Evolutionary conservation across 2,329 filamentous ascomycete species (phyloP), one percentile per base, ranked within the genome.

Genomic region (Pseudophaeomoniella oleicola): DNA sequence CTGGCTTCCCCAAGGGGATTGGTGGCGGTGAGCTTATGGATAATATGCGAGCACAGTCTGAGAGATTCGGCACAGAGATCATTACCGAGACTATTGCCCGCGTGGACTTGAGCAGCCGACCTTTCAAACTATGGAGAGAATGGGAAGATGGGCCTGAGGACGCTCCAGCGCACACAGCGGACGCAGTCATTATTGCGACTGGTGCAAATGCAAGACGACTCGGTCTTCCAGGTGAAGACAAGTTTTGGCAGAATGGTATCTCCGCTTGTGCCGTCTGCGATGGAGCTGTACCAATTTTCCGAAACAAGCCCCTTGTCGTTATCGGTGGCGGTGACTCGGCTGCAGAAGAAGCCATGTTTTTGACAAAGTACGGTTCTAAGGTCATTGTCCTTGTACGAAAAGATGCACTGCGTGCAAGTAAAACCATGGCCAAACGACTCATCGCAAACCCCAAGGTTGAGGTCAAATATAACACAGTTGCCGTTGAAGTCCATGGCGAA

Each of bases 231-330:
- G 92, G 90, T 37, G 90, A 98, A 67, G 82, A 93, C 38, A 82
- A 78, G 58, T 98, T 86, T 73, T 98, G 92, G 92, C 87, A 94
- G 58, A 90, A 82, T 58, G 90, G 90, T 48, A 85, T 98, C 55
- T 90, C 81, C 36, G 90, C 90, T 35, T 98, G 90, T 62, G 90
- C 90, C 19, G 90, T 98, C 34, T 98, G 90, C 63, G 90, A 98
- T 55, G 90, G 90, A 45, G 90, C 87, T 35, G 80, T 96, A 33
- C 90, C 90, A 42, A 94, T 98, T 59, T 98, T 94, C 78, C 75
- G 88, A 50, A 85, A 94, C 62, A 93, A 94, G 71, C 88, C 82
- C 5, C 70, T 98, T 38, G 84, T 88, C 30, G 90, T 98, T 35
- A 94, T 98, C 45, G 90, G 90, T 44, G 92, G 90, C 44, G 90